phyloP scores from a whole-genome alignment of 2,329 filamentous ascomycete genomes.

The Xenosphaeropsis pyriputrescens region DNA sequence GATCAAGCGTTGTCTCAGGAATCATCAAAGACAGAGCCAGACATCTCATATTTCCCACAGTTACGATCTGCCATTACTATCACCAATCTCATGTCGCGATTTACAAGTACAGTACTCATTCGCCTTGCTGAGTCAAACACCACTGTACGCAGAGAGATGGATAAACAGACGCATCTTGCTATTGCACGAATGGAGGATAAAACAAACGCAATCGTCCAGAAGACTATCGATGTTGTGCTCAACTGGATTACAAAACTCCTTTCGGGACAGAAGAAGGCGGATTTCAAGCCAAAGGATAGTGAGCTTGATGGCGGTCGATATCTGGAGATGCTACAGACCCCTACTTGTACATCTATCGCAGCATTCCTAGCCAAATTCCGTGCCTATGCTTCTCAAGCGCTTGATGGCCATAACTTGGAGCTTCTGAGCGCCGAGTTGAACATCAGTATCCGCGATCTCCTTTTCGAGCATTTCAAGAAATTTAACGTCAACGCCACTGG shows the following conservation, averaged over 20 bases:
- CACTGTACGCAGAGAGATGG: conserved; percentile 63
- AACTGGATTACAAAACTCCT: conserved; percentile 50
- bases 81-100: conserved; percentile 84
- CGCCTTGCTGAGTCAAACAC: conserved; percentile 81
- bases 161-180: conserved; percentile 44
- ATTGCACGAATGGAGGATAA: conserved; percentile 53
- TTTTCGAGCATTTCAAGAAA: conserved; percentile 89
- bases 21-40: conserved; percentile 67
- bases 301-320: conserved; percentile 30
- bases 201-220: conserved; percentile 52
- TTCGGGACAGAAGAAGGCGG: conserved; percentile 51
- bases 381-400: conserved; percentile 45
- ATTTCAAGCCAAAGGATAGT: conserved; percentile 56
- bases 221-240: conserved; percentile 48
- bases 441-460: conserved; percentile 57
- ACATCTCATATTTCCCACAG: conserved; percentile 68
- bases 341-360: conserved; percentile 70
- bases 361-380: conserved; percentile 62
- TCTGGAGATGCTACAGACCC: conserved; percentile 69
- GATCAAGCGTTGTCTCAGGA: conserved; percentile 69
- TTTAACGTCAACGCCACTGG: conserved; percentile 89
- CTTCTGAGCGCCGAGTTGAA: conserved; percentile 76
- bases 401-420: conserved; percentile 74
- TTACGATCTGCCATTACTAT: conserved; percentile 76
- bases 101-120: conserved; percentile 79